These are phyloP conservation scores for Fonsecaea pedrosoi DNA, from an alignment of 2,329 filamentous ascomycete genomes.

Conservation along the genomic window DNA sequence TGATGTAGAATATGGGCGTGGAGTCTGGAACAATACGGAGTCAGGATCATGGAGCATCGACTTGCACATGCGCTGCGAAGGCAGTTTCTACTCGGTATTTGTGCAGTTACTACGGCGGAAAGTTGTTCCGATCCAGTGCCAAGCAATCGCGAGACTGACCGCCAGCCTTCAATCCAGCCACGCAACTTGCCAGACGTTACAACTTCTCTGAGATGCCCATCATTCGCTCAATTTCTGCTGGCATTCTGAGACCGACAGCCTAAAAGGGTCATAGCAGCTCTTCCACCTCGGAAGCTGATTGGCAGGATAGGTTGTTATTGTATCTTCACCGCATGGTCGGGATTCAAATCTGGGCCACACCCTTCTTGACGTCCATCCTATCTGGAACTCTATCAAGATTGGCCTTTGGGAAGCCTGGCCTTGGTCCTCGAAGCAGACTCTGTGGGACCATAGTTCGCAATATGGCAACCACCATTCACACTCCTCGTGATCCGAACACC, in stretches of 20 bases:
- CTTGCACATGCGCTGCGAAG: background rate
- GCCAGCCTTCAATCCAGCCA: background rate
- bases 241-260: background rate
- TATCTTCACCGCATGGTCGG: slow-evolving; percentile 17
- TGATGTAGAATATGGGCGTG: too few relatives aligned
- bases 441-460: slow-evolving; percentile 22
- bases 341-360: slow-evolving; percentile 8
- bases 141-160: slow-evolving; percentile 8
- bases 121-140: slow-evolving; percentile 8
- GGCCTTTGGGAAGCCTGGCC: background rate
- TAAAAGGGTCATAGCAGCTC: background rate
- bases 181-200: background rate
- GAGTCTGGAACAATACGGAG: too few relatives aligned
- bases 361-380: background rate
- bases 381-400: slow-evolving; percentile 9
- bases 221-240: background rate
- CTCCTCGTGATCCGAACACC: slow-evolving; percentile 81
- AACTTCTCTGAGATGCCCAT: background rate
- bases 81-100: background rate
- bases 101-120: background rate
- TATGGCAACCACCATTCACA: slow-evolving; percentile 50
- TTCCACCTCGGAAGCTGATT: background rate
- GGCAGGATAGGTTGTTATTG: background rate
- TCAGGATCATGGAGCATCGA: background rate
- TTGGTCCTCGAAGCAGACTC: slow-evolving; percentile 6